phyloP scores from a whole-genome alignment of 306 rosid genomes.

The Corylus heterophylla region DNA sequence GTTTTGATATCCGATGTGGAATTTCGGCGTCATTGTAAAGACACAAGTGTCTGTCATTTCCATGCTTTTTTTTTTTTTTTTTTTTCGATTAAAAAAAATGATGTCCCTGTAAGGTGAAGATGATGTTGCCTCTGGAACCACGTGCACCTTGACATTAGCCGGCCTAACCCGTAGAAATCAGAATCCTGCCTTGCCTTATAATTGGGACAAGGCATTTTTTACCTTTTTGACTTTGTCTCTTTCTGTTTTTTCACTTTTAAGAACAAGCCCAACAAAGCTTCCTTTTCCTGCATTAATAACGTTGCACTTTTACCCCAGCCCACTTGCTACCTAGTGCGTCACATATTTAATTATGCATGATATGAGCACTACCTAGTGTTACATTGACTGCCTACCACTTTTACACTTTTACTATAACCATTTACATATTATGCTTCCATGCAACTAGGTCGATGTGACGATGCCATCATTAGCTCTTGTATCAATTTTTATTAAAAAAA shows the following conservation, averaged over 20 bases:
- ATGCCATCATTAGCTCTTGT: too few species aligned
- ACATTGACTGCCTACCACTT: too few species aligned
- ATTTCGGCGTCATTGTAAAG: conserved; percentile 20
- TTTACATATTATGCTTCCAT: too few species aligned
- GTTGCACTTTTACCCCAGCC: not conserved
- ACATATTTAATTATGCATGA: too few species aligned
- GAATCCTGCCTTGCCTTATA: conserved; percentile 3
- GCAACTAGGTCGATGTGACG: too few species aligned
- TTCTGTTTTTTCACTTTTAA: not conserved
- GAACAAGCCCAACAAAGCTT: not conserved
- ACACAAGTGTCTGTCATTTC: conserved; percentile 15
- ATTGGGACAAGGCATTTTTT: conserved; percentile 11
- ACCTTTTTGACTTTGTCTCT: not conserved
- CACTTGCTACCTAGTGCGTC: not conserved
- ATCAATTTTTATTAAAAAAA: too few species aligned
- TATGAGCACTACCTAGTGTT: too few species aligned
- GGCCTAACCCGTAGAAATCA: not conserved
- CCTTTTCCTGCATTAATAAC: too few species aligned
- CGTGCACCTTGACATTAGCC: conserved; percentile 29
- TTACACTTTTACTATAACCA: too few species aligned
- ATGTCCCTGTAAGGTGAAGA: conserved; percentile 5
- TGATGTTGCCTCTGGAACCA: conserved; percentile 38
- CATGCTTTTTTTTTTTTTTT: not conserved
- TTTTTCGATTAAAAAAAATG: not conserved
- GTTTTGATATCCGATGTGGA: not conserved